Evolutionary conservation across 2,329 filamentous ascomycete genomes (phyloP).

Genomic region (Eutypa lata): DNA sequence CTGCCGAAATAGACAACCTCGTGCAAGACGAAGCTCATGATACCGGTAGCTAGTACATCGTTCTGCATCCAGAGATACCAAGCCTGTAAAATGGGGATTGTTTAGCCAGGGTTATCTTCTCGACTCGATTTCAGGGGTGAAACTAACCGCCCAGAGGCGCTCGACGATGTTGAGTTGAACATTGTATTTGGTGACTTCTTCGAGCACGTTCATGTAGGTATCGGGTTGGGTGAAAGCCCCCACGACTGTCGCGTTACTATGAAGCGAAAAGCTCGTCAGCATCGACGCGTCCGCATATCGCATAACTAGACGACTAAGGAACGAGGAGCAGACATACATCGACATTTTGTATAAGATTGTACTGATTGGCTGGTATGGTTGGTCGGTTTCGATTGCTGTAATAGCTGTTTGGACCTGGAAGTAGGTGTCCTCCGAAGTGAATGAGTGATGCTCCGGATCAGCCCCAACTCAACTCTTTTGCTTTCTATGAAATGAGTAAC

Average conservation of each 20-base stretch:
- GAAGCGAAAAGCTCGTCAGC: conserved; percentile 8
- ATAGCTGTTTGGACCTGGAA: not conserved
- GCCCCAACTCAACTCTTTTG: too few species aligned
- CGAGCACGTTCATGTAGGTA: conserved; percentile 56
- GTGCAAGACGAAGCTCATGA: conserved; percentile 96
- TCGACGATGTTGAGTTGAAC: conserved; percentile 83
- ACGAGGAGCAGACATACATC: conserved; percentile 18
- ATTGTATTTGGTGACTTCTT: conserved; percentile 70
- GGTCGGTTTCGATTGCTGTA: too few species aligned
- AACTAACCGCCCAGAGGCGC: conserved; percentile 78
- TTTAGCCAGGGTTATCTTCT: conserved; percentile 6
- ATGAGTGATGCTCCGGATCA: too few species aligned
- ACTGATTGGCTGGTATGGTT: too few species aligned
- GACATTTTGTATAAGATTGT: conserved; percentile 19
- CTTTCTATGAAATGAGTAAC: not conserved
- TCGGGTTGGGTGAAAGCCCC: conserved; percentile 45
- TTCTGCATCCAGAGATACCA: conserved; percentile 99
- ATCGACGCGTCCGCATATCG: not conserved
- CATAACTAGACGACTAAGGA: not conserved
- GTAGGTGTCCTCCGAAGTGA: not conserved
- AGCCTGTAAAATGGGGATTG: conserved; percentile 42
- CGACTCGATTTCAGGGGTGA: conserved; percentile 3
- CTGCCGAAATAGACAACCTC: conserved; percentile 93
- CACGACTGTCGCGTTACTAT: conserved; percentile 49
- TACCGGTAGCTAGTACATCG: conserved; percentile 90